phyloP scores from a whole-genome alignment of 2,329 filamentous ascomycete genomes.

The Aureobasidium sp. region DNA sequence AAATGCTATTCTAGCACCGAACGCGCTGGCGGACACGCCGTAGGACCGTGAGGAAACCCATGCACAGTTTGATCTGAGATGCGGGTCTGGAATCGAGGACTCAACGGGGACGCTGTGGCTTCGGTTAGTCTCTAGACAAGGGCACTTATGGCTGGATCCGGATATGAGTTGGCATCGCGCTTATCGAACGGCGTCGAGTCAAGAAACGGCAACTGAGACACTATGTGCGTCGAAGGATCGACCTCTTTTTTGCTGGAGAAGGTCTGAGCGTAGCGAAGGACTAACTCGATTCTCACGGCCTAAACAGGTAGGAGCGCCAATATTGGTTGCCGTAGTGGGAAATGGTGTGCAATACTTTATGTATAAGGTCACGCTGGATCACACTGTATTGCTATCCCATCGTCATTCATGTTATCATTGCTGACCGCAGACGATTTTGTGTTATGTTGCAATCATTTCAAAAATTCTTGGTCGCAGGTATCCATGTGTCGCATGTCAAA shows the following conservation, averaged over 20 bases:
- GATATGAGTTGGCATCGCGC: conserved; percentile 12
- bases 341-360: not conserved
- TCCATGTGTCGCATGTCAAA: not conserved
- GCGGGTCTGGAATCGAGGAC: conserved; percentile 10
- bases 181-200: conserved; percentile 11
- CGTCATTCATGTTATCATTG: not conserved
- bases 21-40: conserved; percentile 1
- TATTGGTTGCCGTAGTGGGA: not conserved
- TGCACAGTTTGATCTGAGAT: not conserved
- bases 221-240: not conserved
- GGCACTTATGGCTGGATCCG: not conserved
- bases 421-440: not conserved
- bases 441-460: not conserved
- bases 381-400: not conserved
- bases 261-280: conserved; percentile 7
- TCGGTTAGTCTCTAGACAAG: conserved; percentile 2
- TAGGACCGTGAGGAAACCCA: conserved; percentile 6
- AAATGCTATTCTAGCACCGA: conserved; percentile 13
- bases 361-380: not conserved
- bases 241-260: not conserved
- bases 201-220: conserved; percentile 11
- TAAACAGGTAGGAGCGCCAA: conserved; percentile 1
- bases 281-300: not conserved
- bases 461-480: not conserved
- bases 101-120: conserved; percentile 12